A percentile compares a stretch with the other conserved stretches of the same genome.
Conservation (phyloP, 78 protist species). For the Dictyostelium purpureum region DNA sequence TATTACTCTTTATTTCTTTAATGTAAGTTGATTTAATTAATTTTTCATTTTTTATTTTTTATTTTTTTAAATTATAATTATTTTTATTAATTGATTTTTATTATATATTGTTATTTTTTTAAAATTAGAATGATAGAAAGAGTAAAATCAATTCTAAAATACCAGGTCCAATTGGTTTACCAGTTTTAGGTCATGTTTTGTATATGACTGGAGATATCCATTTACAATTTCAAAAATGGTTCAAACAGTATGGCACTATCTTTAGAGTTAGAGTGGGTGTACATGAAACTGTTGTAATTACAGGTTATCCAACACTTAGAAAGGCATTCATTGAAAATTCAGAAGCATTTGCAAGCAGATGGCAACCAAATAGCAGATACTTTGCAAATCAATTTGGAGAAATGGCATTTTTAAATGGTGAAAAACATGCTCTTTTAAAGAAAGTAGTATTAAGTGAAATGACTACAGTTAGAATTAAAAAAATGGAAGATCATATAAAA, state of each 20-base stretch:
- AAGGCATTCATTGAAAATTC: conserved; percentile 4
- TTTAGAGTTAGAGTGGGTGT: background rate
- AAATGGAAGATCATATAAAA: background rate
- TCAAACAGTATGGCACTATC: background rate
- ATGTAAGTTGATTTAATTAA: too few relatives aligned
- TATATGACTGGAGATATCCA: too few relatives aligned
- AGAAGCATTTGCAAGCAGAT: background rate
- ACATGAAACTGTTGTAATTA: background rate
- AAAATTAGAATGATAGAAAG: too few relatives aligned
- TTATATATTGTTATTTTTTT: too few relatives aligned
- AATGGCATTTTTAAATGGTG: background rate
- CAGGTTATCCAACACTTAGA: background rate
- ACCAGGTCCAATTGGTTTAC: too few relatives aligned
- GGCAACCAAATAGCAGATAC: background rate
- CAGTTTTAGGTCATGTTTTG: too few relatives aligned
- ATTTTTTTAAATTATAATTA: too few relatives aligned
- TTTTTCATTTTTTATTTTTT: too few relatives aligned
- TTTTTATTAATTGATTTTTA: too few relatives aligned
- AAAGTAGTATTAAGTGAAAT: background rate
- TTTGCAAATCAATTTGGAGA: background rate
- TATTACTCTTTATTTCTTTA: too few relatives aligned
- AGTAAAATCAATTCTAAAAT: too few relatives aligned
- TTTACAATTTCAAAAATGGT: background rate
- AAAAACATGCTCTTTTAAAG: background rate
- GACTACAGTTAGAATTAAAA: background rate